Evolutionary conservation across 2,329 filamentous ascomycete species (phyloP).

Genomic region (Ophiostoma sp.): DNA sequence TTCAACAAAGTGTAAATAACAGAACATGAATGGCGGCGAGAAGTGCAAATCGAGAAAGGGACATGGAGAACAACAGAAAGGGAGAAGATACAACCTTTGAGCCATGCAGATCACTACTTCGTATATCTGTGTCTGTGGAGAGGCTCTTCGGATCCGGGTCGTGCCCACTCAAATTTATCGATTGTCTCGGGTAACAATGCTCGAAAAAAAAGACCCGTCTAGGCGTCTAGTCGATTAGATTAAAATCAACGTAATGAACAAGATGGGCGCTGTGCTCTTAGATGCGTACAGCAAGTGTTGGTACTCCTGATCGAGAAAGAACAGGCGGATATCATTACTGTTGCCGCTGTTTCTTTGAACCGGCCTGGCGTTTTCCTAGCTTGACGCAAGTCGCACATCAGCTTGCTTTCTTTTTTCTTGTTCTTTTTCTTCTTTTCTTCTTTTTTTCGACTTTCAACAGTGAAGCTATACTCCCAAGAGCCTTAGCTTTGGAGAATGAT

Average conservation of each 20-base stretch:
- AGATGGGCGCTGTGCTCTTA: background rate
- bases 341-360: no score
- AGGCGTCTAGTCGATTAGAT: no score
- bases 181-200: background rate
- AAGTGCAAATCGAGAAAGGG: background rate
- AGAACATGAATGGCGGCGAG: background rate
- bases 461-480: no score
- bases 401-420: no score
- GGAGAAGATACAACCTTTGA: background rate
- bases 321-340: background rate
- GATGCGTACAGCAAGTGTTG: background rate
- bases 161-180: background rate
- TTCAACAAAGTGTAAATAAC: background rate
- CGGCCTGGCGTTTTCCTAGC: no score
- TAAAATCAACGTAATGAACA: background rate
- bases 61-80: background rate
- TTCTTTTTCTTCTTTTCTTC: no score
- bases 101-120: background rate
- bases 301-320: background rate
- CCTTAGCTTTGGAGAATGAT: background rate
- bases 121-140: background rate
- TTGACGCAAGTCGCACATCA: no score
- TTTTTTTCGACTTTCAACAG: no score
- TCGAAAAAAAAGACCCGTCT: no score
- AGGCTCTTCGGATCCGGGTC: slow-evolving; percentile 6